A percentile compares a stretch with the other conserved stretches of the same genome.
Conservation (phyloP, 164 flowering plant species). For the Magnolia officinalis region DNA sequence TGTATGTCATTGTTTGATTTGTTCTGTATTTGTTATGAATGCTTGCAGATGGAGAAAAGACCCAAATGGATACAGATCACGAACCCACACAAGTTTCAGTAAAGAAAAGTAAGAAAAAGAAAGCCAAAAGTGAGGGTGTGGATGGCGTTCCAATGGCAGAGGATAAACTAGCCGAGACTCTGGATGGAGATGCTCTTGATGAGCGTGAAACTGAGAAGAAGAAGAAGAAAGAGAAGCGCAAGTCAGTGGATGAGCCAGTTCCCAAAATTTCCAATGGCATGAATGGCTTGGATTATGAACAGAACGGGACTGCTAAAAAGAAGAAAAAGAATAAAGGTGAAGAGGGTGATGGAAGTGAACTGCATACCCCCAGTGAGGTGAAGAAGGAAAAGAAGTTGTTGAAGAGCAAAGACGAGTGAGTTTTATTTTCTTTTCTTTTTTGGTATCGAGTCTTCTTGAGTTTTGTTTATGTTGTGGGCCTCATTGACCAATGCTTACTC, state of each 20-base stretch:
- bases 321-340: constrained; percentile 64
- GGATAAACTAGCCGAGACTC: constrained; percentile 22
- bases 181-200: constrained; percentile 38
- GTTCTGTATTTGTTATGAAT: not conserved
- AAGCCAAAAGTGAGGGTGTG: constrained; percentile 33
- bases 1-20: not conserved
- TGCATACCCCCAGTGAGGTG: constrained; percentile 32
- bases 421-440: too few relatives aligned
- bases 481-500: too few relatives aligned
- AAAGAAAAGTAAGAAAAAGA: constrained; percentile 69
- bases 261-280: constrained; percentile 25
- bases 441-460: too few relatives aligned
- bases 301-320: constrained; percentile 12
- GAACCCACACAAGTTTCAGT: constrained; percentile 25
- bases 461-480: too few relatives aligned
- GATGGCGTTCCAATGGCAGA: constrained; percentile 31
- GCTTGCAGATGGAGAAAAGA: constrained; percentile 26
- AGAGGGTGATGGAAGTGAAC: constrained; percentile 28
- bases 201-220: constrained; percentile 48
- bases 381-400: constrained; percentile 50
- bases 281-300: constrained; percentile 26
- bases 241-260: constrained; percentile 31
- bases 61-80: constrained; percentile 33
- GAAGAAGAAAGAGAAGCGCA: constrained; percentile 62
- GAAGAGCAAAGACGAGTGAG: constrained; percentile 20